phyloP scores from a whole-genome alignment of 2,329 filamentous ascomycete genomes.

The Chaetomium sp. region DNA sequence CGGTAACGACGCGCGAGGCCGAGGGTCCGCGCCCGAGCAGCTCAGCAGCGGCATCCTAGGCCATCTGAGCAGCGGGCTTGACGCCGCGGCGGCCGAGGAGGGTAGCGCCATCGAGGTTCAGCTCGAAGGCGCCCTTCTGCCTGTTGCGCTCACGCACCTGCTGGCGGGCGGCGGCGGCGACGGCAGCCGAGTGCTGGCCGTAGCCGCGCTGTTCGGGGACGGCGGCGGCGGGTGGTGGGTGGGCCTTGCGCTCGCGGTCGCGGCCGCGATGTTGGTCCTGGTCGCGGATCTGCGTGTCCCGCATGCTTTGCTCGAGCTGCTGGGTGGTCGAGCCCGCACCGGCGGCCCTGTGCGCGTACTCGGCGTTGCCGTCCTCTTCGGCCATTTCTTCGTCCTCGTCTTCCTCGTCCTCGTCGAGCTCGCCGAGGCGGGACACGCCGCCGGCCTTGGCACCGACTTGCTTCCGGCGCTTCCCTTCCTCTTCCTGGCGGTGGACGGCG shows the following conservation, averaged over 20 bases:
- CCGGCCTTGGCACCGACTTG: constrained; percentile 74
- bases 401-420: constrained; percentile 65
- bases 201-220: constrained; percentile 66
- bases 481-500: constrained; percentile 93
- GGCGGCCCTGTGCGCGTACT: constrained; percentile 41
- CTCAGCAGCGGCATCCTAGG: constrained; percentile 31
- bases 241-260: constrained; percentile 48
- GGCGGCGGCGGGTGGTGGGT: constrained; percentile 34
- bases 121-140: constrained; percentile 83
- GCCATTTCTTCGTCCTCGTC: constrained; percentile 64
- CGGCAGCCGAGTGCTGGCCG: constrained; percentile 82
- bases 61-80: constrained; percentile 54
- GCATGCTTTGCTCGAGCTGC: constrained; percentile 83
- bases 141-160: constrained; percentile 69
- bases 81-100: constrained; percentile 72
- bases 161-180: constrained; percentile 80
- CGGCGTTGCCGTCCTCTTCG: constrained; percentile 61
- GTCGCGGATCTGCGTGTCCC: constrained; percentile 73
- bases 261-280: constrained; percentile 54
- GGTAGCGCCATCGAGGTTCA: constrained; percentile 88
- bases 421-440: constrained; percentile 59
- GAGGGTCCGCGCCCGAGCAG: background rate
- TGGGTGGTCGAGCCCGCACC: constrained; percentile 52
- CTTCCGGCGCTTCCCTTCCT: constrained; percentile 89
- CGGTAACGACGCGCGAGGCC: background rate